phyloP scores from a whole-genome alignment of 2,329 filamentous ascomycete genomes.

The Chrysosporium keratinophilum region DNA sequence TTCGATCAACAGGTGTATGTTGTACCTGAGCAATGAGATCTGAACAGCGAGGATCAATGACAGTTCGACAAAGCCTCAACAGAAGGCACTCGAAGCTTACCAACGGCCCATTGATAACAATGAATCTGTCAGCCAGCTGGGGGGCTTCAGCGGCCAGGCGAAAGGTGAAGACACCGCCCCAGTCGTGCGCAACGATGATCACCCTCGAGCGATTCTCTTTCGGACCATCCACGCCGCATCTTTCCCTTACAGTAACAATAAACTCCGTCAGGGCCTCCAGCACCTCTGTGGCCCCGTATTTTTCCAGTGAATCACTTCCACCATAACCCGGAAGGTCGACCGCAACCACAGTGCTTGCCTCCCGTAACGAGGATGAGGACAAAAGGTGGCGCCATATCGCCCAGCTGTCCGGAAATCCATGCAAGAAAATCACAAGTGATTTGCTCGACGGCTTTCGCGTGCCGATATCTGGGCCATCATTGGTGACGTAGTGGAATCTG shows the following conservation, averaged over 20 bases:
- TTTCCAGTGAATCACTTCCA: conserved; percentile 43
- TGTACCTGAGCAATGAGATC: conserved; percentile 36
- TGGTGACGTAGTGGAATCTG: conserved; percentile 47
- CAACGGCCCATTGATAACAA: conserved; percentile 45
- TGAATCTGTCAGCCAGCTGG: conserved; percentile 46
- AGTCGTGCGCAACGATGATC: conserved; percentile 46
- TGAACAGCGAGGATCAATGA: conserved; percentile 18
- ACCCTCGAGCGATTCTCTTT: conserved; percentile 29
- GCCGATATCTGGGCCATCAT: conserved; percentile 22
- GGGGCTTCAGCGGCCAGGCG: conserved; percentile 50
- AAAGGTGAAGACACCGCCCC: conserved; percentile 44
- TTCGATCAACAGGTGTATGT: conserved; percentile 32
- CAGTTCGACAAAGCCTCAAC: not conserved
- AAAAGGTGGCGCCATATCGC: conserved; percentile 45
- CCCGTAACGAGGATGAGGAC: conserved; percentile 29
- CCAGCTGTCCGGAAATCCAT: conserved; percentile 52
- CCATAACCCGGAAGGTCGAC: conserved; percentile 51
- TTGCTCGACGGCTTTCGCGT: conserved; percentile 18
- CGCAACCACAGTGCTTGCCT: conserved; percentile 41
- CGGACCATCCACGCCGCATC: conserved; percentile 34
- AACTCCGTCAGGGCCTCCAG: conserved; percentile 46
- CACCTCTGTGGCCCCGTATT: conserved; percentile 43
- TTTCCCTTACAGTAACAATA: conserved; percentile 41
- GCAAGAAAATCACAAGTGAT: conserved; percentile 45
- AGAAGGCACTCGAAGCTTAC: conserved; percentile 29